Evolutionary conservation across 75 land plant species (phyloP).

Genomic region (Larix kaempferi): DNA sequence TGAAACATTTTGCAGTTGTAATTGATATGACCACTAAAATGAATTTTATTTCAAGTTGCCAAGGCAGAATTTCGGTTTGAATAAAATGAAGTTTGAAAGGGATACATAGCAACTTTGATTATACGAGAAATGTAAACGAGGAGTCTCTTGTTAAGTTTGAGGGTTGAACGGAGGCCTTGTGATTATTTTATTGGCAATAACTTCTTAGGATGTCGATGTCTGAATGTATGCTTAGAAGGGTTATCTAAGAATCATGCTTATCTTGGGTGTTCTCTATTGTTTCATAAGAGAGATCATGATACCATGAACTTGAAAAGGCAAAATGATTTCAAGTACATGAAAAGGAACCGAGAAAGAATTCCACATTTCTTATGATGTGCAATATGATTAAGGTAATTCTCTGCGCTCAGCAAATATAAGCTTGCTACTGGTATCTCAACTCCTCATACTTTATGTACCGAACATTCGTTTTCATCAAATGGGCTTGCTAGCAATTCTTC

Average conservation of each 20-base stretch:
- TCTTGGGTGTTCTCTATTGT: background rate
- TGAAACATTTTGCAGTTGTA: no score
- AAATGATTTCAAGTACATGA: background rate
- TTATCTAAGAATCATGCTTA: background rate
- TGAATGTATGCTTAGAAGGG: background rate
- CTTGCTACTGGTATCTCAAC: background rate
- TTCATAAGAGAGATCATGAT: background rate
- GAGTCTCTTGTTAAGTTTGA: background rate
- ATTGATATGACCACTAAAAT: background rate
- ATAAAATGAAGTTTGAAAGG: background rate
- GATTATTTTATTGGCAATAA: background rate
- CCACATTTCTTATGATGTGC: background rate
- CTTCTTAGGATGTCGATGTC: background rate
- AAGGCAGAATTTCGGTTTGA: background rate
- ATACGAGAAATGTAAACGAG: background rate
- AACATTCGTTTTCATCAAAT: background rate
- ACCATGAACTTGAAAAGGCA: background rate
- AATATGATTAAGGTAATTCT: background rate
- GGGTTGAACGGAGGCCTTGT: background rate
- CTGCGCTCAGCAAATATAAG: background rate
- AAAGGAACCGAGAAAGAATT: background rate
- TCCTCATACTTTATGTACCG: background rate
- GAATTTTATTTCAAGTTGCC: background rate
- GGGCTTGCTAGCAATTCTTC: no score
- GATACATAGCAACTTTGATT: background rate